Percentiles rank a stretch among this genome's conserved stretches.
phyloP scores from a whole-genome alignment of 192 early-diverging fungal species.

The Coemansia sp. region DNA sequence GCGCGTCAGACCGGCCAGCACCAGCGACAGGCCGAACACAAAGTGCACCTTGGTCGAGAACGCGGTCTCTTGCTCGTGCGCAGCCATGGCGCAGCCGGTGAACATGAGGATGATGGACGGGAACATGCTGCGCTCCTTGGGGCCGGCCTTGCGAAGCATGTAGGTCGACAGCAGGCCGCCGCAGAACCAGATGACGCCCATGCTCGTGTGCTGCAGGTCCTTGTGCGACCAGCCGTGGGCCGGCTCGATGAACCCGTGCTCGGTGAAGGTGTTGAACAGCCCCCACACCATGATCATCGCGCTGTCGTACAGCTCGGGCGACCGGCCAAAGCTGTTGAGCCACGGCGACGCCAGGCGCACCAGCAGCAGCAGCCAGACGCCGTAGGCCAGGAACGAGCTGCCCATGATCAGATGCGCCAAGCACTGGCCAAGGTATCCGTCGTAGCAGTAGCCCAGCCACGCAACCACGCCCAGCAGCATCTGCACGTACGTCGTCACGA shows the following conservation, averaged over 20 bases:
- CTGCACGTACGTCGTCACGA: constrained; percentile 63
- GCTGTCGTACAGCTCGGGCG: constrained; percentile 70
- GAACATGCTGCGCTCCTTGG: constrained; percentile 56
- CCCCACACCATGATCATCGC: constrained; percentile 64
- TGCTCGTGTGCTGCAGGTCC: constrained; percentile 65
- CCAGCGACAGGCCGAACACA: constrained; percentile 62
- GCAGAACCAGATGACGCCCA: constrained; percentile 68
- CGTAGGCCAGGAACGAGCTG: constrained; percentile 66
- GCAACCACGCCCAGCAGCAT: constrained; percentile 65
- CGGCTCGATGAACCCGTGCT: constrained; percentile 58
- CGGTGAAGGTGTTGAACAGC: constrained; percentile 68
- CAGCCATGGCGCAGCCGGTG: constrained; percentile 61
- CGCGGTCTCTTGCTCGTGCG: constrained; percentile 59
- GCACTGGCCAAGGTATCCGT: constrained; percentile 61
- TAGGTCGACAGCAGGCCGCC: constrained; percentile 60
- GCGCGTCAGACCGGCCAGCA: constrained; percentile 56
- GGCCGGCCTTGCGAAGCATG: constrained; percentile 40
- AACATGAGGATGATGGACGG: constrained; percentile 61
- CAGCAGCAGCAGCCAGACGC: constrained; percentile 57
- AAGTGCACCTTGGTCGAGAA: constrained; percentile 62
- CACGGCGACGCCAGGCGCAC: constrained; percentile 60
- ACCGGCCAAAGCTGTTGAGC: constrained; percentile 56
- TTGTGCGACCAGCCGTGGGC: constrained; percentile 61
- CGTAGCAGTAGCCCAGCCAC: constrained; percentile 61
- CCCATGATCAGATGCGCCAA: constrained; percentile 74